These are phyloP conservation scores for Rhazya stricta DNA, from an alignment of 257 asterid species.

Conservation along the genomic window DNA sequence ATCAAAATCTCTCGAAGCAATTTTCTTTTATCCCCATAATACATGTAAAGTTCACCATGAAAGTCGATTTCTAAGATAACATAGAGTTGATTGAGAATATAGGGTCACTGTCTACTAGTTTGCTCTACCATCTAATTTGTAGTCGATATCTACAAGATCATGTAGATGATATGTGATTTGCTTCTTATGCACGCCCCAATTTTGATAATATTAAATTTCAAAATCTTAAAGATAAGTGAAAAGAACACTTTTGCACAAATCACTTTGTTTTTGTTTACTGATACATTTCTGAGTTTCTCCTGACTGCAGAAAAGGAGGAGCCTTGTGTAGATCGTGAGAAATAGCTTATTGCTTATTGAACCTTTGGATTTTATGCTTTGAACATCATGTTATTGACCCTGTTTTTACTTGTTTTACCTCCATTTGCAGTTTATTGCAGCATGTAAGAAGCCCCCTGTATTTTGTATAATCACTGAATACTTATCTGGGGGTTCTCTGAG, in stretches of 20 bases:
- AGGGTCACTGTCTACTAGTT: not conserved
- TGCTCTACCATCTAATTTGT: not conserved
- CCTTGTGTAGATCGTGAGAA: not conserved
- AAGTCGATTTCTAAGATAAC: not conserved
- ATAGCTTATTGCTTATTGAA: not conserved
- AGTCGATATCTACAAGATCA: not conserved
- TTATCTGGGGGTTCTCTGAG: constrained; percentile 88
- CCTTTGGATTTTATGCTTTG: not conserved
- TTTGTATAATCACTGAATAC: constrained; percentile 90
- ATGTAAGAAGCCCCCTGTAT: constrained; percentile 90
- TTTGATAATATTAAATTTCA: not conserved
- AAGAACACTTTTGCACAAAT: not conserved
- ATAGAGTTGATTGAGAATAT: not conserved
- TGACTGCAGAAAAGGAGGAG: not conserved
- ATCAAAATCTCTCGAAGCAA: not conserved
- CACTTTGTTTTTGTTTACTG: not conserved
- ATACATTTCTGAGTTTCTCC: not conserved
- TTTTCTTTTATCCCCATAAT: not conserved
- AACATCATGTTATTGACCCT: constrained; percentile 1
- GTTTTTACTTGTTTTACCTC: constrained; percentile 10
- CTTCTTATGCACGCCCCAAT: not conserved
- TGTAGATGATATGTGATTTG: not conserved
- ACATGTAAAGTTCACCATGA: not conserved
- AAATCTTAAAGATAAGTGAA: not conserved
- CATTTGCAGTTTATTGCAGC: constrained; percentile 81